Base-by-base conservation (phyloP, 176 grass and related monocot species). In the Zea luxurians region DNA sequence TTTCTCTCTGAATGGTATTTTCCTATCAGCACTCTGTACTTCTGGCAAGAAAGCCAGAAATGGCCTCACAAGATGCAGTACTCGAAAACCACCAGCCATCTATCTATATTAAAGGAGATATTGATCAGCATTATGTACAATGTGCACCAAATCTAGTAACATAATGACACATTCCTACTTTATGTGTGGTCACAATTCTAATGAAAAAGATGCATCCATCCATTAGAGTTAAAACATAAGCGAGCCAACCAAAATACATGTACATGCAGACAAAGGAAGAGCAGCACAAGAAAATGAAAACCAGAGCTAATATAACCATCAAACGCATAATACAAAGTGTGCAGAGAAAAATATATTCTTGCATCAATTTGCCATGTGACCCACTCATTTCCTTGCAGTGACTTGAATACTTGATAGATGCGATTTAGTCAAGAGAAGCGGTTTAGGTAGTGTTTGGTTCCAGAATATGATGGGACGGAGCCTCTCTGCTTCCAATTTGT, bases 1-100 rank as follows among this genome's bases (percentile, higher is more conserved):
- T 84, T 93, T 93, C 79, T 93, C 91, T 49, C 87, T 87, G 13
- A 93, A 93, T 83, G 91, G 84, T 76, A 93, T 90, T 82, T 87
- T 93, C 76, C 87, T 81, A 43, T 93, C 87, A 71, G 87, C 87
- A 85, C 82, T 90, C 71, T 93, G 91, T 5, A 93, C 91, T 83
- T 93, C 91, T 10, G 85, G 91, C 91, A 93, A 64, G 82, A 93
- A 93, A 43, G 91, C 84, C 68, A 93, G 47, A 75, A 93, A 93
- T 37, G 91, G 91, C 79, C 87, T 85, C 67, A 93, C 91, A 49
- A 93, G 91, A 64, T 93, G 84, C 55, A 93, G 79, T 16, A 90
- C 91, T 58, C 91, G 48, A 61, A 93, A 90, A 16, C 88, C 87
- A 0, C 91, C 88, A 63, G 88, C 91, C 91, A 93, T 90, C 71